These are phyloP conservation scores for Eucalyptus polyanthemos DNA, from an alignment of 345 rosid genomes.

Conservation along the genomic window DNA sequence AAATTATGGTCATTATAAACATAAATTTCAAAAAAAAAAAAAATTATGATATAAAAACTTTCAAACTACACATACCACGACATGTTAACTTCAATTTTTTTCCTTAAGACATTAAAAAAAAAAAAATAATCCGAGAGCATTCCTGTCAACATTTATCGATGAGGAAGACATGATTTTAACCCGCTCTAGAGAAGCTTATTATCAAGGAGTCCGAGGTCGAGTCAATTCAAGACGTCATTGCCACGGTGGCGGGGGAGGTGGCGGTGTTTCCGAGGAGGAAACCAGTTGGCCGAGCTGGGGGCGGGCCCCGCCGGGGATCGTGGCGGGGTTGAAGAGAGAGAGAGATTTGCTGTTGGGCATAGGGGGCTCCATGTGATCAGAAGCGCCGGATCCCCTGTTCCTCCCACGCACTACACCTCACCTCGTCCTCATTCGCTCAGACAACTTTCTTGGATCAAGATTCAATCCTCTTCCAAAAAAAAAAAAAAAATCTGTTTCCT, in stretches of 20 bases:
- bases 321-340: neutral
- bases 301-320: neutral
- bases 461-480: neutral
- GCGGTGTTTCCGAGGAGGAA: conserved; percentile 20
- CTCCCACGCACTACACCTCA: neutral
- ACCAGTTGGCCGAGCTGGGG: neutral
- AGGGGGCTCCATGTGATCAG: conserved; percentile 10
- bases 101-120: no score
- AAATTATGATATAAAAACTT: no score
- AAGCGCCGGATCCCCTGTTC: conserved; percentile 7
- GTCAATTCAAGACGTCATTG: neutral
- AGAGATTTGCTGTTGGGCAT: conserved; percentile 1
- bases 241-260: neutral
- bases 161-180: neutral
- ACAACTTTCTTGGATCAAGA: neutral
- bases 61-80: no score
- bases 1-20: neutral
- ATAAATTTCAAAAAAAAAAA: neutral
- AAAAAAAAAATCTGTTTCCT: neutral
- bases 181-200: no score
- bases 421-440: neutral
- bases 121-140: fast-evolving
- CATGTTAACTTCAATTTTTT: no score
- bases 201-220: neutral
- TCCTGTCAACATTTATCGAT: no score